Base-by-base conservation (phyloP, 164 flowering plant species). In the Chimonanthus praecox region DNA sequence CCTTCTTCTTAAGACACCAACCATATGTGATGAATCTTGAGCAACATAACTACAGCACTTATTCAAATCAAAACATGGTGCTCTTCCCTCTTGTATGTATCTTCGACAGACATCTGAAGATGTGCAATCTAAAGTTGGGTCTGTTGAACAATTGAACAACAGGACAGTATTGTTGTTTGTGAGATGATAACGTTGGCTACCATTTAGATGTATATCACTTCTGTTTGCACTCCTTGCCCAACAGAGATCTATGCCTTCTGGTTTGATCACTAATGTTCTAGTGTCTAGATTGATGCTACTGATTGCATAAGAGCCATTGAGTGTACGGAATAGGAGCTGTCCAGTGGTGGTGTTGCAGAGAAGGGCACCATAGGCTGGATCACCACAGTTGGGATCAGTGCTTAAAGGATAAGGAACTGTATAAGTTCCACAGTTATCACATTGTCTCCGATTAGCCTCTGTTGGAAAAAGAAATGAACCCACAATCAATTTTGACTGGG, bases 341-440 rank as follows among this genome's bases (percentile, higher is more conserved):
- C 69, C 64, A 1, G 51, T 50, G 7, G 62, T 20, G 5, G 18
- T 6, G n/a, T 64, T 18, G 49, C 75, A 73, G 11, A 20, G 8
- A 64, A 73, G 44, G 44, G 13, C 66, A 3, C 43, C 44, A 44
- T 73, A 65, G 4, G 48, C 62, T 43, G 70, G 75, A 43, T 73
- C 62, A 2, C 75, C 75, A 44, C 75, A 73, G 48, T 66, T 45
- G 43, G 66, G 44, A 13, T 50, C 75, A 44, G 75, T 73, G 63
- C 70, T 73, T n/a, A 73, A 21, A 50, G 75, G 75, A 66, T 73
- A 73, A 2, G 70, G 75, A 54, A 73, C 45, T 46, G 44, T 7
- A 47, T 64, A 47, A 9, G 60, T 49, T 18, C 68, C 74, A 63
- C 74, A 72, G 63, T 21, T 49, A 13, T 18, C 20, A 11, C 74